Evolutionary conservation across 2,329 filamentous ascomycete species (phyloP).

Genomic region (Ophiostoma novo-ulmi): DNA sequence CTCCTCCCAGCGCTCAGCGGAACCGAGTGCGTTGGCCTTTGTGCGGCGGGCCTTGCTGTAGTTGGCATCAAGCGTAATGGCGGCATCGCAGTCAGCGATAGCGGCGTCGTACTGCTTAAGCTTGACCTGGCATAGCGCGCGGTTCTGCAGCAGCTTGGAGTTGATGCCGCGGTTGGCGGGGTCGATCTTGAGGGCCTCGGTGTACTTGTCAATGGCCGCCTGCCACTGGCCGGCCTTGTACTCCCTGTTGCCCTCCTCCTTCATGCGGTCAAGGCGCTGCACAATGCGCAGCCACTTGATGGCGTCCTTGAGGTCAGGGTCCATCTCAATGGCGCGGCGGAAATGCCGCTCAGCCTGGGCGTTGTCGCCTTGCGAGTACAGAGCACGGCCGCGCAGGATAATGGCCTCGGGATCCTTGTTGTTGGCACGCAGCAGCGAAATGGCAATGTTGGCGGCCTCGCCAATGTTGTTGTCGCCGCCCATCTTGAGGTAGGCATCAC

Average conservation of each 20-base stretch:
- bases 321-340: slow-evolving; percentile 79
- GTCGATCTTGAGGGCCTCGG: slow-evolving; percentile 76
- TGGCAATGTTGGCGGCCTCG: slow-evolving; percentile 88
- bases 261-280: slow-evolving; percentile 87
- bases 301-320: slow-evolving; percentile 85
- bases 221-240: slow-evolving; percentile 83
- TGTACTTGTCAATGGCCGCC: slow-evolving; percentile 78
- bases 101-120: slow-evolving; percentile 79
- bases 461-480: slow-evolving; percentile 81
- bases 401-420: slow-evolving; percentile 90
- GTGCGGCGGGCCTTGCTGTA: slow-evolving; percentile 93
- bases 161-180: slow-evolving; percentile 86
- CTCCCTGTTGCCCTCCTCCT: slow-evolving; percentile 83
- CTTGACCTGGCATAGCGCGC: slow-evolving; percentile 76
- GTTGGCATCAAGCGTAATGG: slow-evolving; percentile 72
- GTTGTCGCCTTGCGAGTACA: slow-evolving; percentile 90
- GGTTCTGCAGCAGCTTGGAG: slow-evolving; percentile 89
- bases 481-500: slow-evolving; percentile 89
- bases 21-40: slow-evolving; percentile 82
- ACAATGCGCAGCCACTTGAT: slow-evolving; percentile 85
- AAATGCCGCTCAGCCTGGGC: slow-evolving; percentile 92
- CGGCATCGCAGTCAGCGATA: slow-evolving; percentile 78
- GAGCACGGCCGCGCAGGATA: slow-evolving; percentile 77
- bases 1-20: slow-evolving; percentile 86
- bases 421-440: slow-evolving; percentile 78